Conservation (phyloP, 768 basidiomycete species). For the Hortiboletus flavorubellus region DNA sequence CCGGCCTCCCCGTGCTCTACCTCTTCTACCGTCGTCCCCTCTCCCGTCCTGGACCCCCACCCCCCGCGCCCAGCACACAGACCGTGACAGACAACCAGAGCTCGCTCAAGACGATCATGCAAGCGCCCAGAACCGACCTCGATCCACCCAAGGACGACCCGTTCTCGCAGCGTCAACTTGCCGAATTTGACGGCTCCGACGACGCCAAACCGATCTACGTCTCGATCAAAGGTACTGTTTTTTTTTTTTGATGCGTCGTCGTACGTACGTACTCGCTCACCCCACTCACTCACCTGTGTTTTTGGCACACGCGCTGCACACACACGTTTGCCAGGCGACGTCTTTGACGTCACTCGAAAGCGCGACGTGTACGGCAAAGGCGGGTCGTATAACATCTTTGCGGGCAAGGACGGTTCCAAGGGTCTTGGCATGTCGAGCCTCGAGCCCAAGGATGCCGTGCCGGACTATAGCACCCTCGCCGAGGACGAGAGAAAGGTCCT, state of each 20-base stretch:
- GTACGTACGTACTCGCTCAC: too few species aligned
- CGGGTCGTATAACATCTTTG: conserved; percentile 77
- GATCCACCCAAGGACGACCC: conserved; percentile 75
- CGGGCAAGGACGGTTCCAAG: conserved; percentile 89
- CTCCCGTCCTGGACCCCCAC: conserved; percentile 1
- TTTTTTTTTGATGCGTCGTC: too few species aligned
- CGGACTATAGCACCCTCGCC: conserved; percentile 77
- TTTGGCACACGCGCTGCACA: too few species aligned
- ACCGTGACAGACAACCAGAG: conserved; percentile 23
- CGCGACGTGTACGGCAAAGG: conserved; percentile 87
- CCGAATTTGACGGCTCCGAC: conserved; percentile 66
- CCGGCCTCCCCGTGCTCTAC: conserved; percentile 28
- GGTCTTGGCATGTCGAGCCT: conserved; percentile 90
- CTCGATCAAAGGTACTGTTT: conserved; percentile 76
- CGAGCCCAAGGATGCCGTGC: conserved; percentile 78
- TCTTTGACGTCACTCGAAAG: conserved; percentile 89
- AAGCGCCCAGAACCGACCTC: conserved; percentile 57
- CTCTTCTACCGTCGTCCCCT: conserved; percentile 16
- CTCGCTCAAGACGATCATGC: conserved; percentile 64
- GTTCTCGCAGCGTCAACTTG: conserved; percentile 65
- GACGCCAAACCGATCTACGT: conserved; percentile 75
- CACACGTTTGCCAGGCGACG: conserved; percentile 42
- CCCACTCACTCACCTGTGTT: too few species aligned
- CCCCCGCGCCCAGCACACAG: conserved; percentile 8
- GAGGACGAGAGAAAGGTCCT: conserved; percentile 75